Base-by-base conservation (phyloP, 805 yeast genomes). In the Yamadazyma insecticola region DNA sequence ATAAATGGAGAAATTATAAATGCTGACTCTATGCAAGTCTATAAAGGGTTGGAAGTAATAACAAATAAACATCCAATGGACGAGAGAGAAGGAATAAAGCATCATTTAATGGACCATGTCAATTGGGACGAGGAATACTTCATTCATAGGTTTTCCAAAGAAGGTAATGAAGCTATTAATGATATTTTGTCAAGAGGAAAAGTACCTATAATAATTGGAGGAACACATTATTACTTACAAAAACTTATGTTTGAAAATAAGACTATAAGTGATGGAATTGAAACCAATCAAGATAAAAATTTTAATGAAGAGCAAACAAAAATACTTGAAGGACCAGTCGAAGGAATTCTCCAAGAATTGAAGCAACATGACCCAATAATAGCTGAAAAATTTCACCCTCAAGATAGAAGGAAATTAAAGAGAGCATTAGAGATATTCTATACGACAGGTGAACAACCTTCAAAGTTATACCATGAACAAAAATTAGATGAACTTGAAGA, bases 1-100 rank as follows among this genome's bases (percentile, higher is more conserved):
- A 70, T 82, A 31, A 72, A 79, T 49, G 97, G 97, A 13, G 97
- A 92, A 51, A 70, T 92, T 41, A 83, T 92, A 41, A 92, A 92
- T 56, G 96, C 95, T 0, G 98, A 92, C 53, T 87, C 97, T 1
- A 89, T 92, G 97, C 98, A 92, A 57, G 83, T 92, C 67, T 92
- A 92, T 55, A 59, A 65, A 23, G 79, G 75, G 0, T 59, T 77
- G 1, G 86, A 82, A 10, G 74, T 76, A 8, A 86, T 92, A 38
- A 85, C 98, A 11, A 92, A 92, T 49, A 92, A 92, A 48, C 97
- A 92, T 47, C 97, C 98, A 0, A 37, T 81, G 1, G 63, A 60
- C 0, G 96, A 90, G 43, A 64, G 96, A 22, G 63, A 69, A 5
- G 90, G 87, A 0, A 50, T 92, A 0, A 71, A 76, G 0, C 98